Evolutionary conservation across 805 yeast genomes (phyloP).

Genomic region (Teunomyces panamensis): DNA sequence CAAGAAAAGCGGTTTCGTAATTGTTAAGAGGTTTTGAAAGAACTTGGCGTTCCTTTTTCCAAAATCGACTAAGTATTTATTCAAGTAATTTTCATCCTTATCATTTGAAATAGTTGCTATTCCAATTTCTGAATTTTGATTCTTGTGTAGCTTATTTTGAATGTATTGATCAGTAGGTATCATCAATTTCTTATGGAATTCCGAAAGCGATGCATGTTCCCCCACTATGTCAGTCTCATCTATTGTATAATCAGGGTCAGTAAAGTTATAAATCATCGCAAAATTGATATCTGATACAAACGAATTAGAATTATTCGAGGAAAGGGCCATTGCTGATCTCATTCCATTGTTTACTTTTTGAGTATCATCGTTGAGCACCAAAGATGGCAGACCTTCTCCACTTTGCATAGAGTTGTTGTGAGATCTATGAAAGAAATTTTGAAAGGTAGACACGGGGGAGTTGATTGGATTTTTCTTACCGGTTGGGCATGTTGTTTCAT

Average conservation of each 20-base stretch:
- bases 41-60: constrained; percentile 17
- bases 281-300: constrained; percentile 25
- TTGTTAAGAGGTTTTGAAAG: constrained; percentile 15
- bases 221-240: constrained; percentile 21
- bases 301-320: constrained; percentile 36
- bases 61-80: constrained; percentile 16
- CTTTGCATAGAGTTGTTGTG: constrained; percentile 13
- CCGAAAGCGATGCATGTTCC: constrained; percentile 22
- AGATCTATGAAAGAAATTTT: constrained; percentile 31
- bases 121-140: constrained; percentile 15
- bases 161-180: constrained; percentile 36
- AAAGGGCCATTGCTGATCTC: constrained; percentile 24
- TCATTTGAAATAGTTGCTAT: constrained; percentile 17
- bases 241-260: constrained; percentile 27
- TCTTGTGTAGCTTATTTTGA: constrained; percentile 17
- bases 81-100: constrained; percentile 10
- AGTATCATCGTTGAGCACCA: constrained; percentile 1
- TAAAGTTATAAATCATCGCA: constrained; percentile 33
- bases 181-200: constrained; percentile 28
- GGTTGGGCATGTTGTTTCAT: constrained; percentile 10
- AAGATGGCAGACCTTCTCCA: constrained; percentile 6
- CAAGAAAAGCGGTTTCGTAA: constrained; percentile 22
- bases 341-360: constrained; percentile 9
- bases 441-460: constrained; percentile 33
- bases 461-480: constrained; percentile 22